Percentiles rank a stretch among this genome's conserved stretches.
Evolutionary conservation across 495 filamentous ascomycete species (phyloP).

Genomic region (Staphylotrichum longicolle): DNA sequence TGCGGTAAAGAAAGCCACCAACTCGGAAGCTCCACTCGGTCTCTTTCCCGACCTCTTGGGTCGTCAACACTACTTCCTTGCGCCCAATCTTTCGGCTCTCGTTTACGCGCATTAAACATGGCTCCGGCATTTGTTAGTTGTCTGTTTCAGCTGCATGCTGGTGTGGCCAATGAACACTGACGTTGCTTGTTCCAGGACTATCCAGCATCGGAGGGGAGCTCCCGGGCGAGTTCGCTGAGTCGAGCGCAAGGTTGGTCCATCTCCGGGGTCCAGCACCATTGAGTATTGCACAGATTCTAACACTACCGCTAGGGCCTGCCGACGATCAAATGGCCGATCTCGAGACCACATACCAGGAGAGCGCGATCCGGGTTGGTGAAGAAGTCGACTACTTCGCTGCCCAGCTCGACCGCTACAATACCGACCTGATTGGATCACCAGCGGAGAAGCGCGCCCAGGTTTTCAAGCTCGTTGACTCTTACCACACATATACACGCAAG

Average conservation of each 20-base stretch:
- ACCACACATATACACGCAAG: conserved; percentile 41
- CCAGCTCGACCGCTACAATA: conserved; percentile 43
- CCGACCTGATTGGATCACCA: conserved; percentile 27
- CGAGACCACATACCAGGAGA: conserved; percentile 31
- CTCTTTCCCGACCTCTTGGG: background rate
- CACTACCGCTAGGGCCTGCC: conserved; percentile 9
- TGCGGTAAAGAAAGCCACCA: conserved; percentile 7
- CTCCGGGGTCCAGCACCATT: background rate
- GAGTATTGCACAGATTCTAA: conserved; percentile 6
- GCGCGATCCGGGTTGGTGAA: conserved; percentile 34
- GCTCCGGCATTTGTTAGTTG: conserved; percentile 33
- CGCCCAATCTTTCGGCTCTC: too few relatives aligned
- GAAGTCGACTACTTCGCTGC: conserved; percentile 49
- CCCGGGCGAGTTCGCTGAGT: conserved; percentile 21
- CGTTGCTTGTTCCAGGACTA: conserved; percentile 18
- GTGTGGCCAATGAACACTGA: conserved; percentile 15
- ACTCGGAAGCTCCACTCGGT: background rate
- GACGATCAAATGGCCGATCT: conserved; percentile 31
- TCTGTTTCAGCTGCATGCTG: background rate
- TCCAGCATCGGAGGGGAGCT: conserved; percentile 26
- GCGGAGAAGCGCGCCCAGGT: conserved; percentile 45
- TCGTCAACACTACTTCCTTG: background rate
- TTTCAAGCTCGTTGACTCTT: conserved; percentile 45
- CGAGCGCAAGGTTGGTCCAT: conserved; percentile 24
- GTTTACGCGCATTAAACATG: conserved; percentile 20